Evolutionary conservation across 2,329 filamentous ascomycete genomes (phyloP).

Genomic region (Cytospora piceicola): DNA sequence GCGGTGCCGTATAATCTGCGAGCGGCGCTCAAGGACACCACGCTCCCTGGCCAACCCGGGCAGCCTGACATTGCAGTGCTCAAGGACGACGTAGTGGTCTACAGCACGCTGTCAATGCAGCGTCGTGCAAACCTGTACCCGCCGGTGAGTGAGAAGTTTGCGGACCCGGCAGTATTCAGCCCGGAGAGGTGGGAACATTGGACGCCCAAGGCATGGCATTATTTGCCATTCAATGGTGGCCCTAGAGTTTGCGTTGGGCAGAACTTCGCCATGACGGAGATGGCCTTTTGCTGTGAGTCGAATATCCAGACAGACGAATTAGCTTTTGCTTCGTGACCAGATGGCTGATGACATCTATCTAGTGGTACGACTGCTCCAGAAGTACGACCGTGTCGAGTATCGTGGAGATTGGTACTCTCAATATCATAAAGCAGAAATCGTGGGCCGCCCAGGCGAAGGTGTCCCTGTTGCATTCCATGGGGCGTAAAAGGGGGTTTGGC

Average conservation of each 20-base stretch:
- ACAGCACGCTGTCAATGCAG: conserved; percentile 38
- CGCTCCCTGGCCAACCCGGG: conserved; percentile 33
- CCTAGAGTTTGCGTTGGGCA: conserved; percentile 58
- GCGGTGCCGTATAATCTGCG: conserved; percentile 38
- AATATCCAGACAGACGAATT: background rate
- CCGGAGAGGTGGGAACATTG: conserved; percentile 39
- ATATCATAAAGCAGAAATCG: conserved; percentile 49
- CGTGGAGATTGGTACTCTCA: conserved; percentile 51
- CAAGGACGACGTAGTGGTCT: conserved; percentile 35
- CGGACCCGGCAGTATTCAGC: conserved; percentile 36
- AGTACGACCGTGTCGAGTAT: conserved; percentile 59
- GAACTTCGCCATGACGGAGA: conserved; percentile 63
- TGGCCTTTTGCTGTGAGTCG: conserved; percentile 52
- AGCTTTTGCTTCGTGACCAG: conserved; percentile 32
- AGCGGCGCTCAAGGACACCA: conserved; percentile 36
- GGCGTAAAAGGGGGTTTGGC: conserved; percentile 34
- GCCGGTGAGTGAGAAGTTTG: conserved; percentile 33
- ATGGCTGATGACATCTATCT: conserved; percentile 33
- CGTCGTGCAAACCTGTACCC: conserved; percentile 38
- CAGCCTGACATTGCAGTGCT: conserved; percentile 35
- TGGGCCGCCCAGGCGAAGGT: conserved; percentile 48
- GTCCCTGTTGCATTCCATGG: conserved; percentile 47
- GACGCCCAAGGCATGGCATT: conserved; percentile 41
- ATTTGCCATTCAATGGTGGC: conserved; percentile 45
- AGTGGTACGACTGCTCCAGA: conserved; percentile 61